A percentile compares a stretch with the other conserved stretches of the same genome.
These are phyloP conservation scores for Globisporangium heterothallicum DNA, from an alignment of 352 stramenopile species.

Conservation along the genomic window DNA sequence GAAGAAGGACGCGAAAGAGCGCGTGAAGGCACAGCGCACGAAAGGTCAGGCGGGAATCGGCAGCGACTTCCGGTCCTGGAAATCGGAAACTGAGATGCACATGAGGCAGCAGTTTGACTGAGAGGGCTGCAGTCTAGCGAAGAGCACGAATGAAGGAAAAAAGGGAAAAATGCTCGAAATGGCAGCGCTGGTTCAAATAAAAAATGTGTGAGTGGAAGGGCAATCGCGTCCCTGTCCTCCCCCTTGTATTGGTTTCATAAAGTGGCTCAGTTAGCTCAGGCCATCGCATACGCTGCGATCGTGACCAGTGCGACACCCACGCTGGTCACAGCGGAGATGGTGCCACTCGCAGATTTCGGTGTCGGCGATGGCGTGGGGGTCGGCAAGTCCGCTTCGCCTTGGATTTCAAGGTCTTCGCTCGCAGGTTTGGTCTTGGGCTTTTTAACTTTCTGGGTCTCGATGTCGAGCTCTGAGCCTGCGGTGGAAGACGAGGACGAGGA, in stretches of 20 bases:
- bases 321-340: background rate
- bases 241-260: no score
- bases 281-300: background rate
- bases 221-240: no score
- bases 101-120: constrained; percentile 78
- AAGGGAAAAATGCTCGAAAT: no score
- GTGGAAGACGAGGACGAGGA: constrained; percentile 7
- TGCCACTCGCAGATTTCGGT: background rate
- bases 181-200: background rate
- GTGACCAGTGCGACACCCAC: background rate
- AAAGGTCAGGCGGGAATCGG: constrained; percentile 76
- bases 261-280: no score
- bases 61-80: constrained; percentile 68
- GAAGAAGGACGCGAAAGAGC: constrained; percentile 56
- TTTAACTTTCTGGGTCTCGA: background rate
- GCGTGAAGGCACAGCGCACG: constrained; percentile 62
- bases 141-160: no score
- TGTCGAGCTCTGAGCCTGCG: constrained; percentile 1
- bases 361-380: constrained; percentile 1
- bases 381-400: background rate
- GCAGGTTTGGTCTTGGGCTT: constrained; percentile 4
- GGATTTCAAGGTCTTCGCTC: background rate
- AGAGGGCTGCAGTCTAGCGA: no score
- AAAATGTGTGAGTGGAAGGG: background rate
- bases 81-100: constrained; percentile 76